These are phyloP conservation scores for Elongisporangium anandrum DNA, from an alignment of 352 stramenopile species.

Conservation along the genomic window DNA sequence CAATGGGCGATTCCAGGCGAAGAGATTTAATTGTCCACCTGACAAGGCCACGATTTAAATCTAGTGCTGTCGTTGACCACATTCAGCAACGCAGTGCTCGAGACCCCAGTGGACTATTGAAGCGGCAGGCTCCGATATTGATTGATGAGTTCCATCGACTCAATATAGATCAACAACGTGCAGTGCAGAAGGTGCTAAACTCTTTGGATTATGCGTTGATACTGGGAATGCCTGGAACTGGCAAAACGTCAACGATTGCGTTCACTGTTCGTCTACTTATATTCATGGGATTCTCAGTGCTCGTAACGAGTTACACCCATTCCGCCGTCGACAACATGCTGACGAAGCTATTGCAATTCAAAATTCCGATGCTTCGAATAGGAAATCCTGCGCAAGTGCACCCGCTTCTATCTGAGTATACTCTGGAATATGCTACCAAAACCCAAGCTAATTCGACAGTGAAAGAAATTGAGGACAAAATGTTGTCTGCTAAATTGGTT, in stretches of 20 bases:
- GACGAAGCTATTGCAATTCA: slow-evolving; percentile 83
- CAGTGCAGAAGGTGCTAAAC: slow-evolving; percentile 72
- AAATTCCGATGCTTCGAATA: slow-evolving; percentile 73
- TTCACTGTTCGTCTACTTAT: slow-evolving; percentile 93
- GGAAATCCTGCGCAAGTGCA: slow-evolving; percentile 72
- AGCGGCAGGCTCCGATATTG: slow-evolving; percentile 9
- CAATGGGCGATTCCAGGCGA: slow-evolving; percentile 9
- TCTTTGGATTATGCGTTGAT: slow-evolving; percentile 94
- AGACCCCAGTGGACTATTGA: background rate
- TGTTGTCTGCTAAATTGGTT: slow-evolving; percentile 52
- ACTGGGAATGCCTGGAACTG: slow-evolving; percentile 94
- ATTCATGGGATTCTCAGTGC: slow-evolving; percentile 89
- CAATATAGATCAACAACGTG: slow-evolving; percentile 76
- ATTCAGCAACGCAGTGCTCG: slow-evolving; percentile 26
- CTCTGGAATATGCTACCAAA: slow-evolving; percentile 32
- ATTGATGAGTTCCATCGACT: slow-evolving; percentile 52
- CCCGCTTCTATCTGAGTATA: slow-evolving; percentile 52
- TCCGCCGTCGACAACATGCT: slow-evolving; percentile 97
- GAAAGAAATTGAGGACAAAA: slow-evolving; percentile 36
- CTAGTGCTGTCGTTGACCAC: slow-evolving; percentile 33
- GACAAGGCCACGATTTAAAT: slow-evolving; percentile 52
- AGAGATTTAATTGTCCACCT: slow-evolving; percentile 69
- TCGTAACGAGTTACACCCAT: slow-evolving; percentile 98
- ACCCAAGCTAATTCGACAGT: slow-evolving; percentile 31
- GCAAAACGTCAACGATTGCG: slow-evolving; percentile 96